Evolutionary conservation across 495 filamentous ascomycete species (phyloP).

Genomic region (Trichoderma reesei): DNA sequence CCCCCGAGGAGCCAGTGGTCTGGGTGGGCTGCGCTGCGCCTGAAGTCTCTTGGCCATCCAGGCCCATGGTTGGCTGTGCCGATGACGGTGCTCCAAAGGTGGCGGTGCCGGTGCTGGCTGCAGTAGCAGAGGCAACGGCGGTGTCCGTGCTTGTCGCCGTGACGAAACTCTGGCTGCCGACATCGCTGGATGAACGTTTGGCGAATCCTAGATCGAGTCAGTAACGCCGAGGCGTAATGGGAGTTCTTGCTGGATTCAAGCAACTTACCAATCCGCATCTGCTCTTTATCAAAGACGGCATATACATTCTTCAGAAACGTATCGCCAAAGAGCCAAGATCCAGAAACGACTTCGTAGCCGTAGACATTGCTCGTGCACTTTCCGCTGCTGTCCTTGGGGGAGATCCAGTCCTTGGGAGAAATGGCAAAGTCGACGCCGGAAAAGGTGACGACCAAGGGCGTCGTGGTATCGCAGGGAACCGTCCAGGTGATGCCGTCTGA

Average conservation of each 20-base stretch:
- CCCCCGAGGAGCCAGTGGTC: not conserved
- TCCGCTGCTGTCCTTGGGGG: conserved; percentile 27
- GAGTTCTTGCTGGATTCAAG: not conserved
- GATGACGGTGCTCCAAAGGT: not conserved
- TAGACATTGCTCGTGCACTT: conserved; percentile 60
- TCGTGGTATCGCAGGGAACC: conserved; percentile 60
- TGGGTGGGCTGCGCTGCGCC: not conserved
- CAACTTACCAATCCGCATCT: conserved; percentile 41
- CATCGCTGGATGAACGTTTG: not conserved
- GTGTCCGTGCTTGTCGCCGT: conserved; percentile 14
- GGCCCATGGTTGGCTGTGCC: not conserved
- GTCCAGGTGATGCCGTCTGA: conserved; percentile 46
- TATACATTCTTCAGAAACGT: conserved; percentile 90
- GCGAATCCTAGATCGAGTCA: conserved; percentile 29
- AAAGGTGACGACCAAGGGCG: conserved; percentile 28
- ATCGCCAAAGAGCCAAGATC: conserved; percentile 68
- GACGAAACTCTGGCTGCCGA: conserved; percentile 14
- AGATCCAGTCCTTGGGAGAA: conserved; percentile 59
- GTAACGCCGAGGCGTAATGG: not conserved
- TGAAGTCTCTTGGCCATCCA: conserved; percentile 15
- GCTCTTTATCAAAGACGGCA: conserved; percentile 65
- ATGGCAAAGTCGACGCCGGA: conserved; percentile 49
- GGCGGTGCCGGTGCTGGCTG: conserved; percentile 16
- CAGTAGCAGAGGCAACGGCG: conserved; percentile 11
- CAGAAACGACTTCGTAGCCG: conserved; percentile 32